These are phyloP conservation scores for Blastocystis hominis DNA, from an alignment of 352 stramenopile genomes.

Conservation along the genomic window DNA sequence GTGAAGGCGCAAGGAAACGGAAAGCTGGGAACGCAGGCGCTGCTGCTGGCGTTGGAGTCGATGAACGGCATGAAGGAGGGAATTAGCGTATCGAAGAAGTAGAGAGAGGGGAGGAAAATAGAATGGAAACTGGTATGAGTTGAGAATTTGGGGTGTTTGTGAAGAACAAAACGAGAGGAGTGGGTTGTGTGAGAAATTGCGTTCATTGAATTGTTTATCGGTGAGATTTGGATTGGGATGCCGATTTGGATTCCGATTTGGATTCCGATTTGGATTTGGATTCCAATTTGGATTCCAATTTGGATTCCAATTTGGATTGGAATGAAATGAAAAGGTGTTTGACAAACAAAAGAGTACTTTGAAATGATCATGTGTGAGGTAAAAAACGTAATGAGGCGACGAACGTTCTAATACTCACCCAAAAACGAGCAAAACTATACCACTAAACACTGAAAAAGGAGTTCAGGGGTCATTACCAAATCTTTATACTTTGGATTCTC, in stretches of 20 bases:
- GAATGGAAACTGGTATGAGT: neutral
- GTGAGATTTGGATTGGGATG: neutral
- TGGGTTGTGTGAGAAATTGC: too few species aligned
- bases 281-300: neutral
- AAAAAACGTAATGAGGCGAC: conserved; percentile 4
- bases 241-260: neutral
- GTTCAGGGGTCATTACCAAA: neutral
- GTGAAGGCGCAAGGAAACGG: conserved; percentile 73
- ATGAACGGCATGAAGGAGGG: conserved; percentile 67
- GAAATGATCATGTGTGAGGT: neutral
- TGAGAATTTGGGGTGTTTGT: neutral
- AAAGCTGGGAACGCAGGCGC: conserved; percentile 70
- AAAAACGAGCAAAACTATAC: neutral
- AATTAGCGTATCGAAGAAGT: conserved; percentile 36
- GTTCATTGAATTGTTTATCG: neutral
- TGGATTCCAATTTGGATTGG: too few species aligned
- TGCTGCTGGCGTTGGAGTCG: conserved; percentile 75
- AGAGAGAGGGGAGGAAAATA: neutral
- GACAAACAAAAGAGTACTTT: neutral
- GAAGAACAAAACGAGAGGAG: neutral
- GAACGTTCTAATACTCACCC: neutral
- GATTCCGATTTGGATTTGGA: neutral
- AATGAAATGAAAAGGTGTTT: neutral
- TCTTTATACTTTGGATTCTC: conserved; percentile 17
- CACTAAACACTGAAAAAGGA: neutral